Conservation (phyloP, 345 rosid species). For the Chamaenerion angustifolium region DNA sequence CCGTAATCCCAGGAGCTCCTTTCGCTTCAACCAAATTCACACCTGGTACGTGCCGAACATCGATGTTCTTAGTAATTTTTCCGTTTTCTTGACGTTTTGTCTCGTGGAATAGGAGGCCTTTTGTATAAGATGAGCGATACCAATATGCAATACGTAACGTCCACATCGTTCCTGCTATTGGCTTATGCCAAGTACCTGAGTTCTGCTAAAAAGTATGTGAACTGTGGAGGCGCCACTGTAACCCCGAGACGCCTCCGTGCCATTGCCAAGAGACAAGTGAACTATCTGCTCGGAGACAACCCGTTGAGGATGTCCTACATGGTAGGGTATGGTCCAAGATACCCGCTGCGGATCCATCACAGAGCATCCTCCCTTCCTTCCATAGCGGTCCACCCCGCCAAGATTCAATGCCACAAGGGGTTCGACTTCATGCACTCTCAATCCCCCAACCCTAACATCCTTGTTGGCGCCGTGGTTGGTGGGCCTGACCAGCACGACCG, state of each 20-base stretch:
- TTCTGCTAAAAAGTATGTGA: slow-evolving; percentile 16
- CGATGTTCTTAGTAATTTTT: background rate
- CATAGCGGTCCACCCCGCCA: slow-evolving; percentile 43
- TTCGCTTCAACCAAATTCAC: slow-evolving; percentile 59
- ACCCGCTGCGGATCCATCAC: slow-evolving; percentile 77
- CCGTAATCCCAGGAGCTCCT: slow-evolving; percentile 70
- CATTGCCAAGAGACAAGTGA: slow-evolving; percentile 58
- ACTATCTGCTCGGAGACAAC: slow-evolving; percentile 78
- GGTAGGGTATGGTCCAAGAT: slow-evolving; percentile 79
- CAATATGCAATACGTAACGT: slow-evolving; percentile 60
- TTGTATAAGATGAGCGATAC: slow-evolving; percentile 44
- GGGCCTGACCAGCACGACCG: slow-evolving; percentile 69
- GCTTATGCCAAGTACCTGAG: slow-evolving; percentile 55
- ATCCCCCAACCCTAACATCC: slow-evolving; percentile 77
- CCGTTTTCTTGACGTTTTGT: background rate
- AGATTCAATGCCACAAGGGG: slow-evolving; percentile 57
- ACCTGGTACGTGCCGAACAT: slow-evolving; percentile 30
- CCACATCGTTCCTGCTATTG: slow-evolving; percentile 43
- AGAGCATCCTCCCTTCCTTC: slow-evolving; percentile 85
- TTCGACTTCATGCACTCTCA: slow-evolving; percentile 42
- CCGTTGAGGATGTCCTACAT: slow-evolving; percentile 77
- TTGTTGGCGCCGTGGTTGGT: slow-evolving; percentile 69
- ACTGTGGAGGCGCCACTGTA: slow-evolving; percentile 30
- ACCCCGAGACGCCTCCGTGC: slow-evolving; percentile 26
- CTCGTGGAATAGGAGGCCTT: slow-evolving; percentile 48